Base-by-base conservation (phyloP, 2,329 filamentous ascomycete species). In the Aspergillus carbonarius region DNA sequence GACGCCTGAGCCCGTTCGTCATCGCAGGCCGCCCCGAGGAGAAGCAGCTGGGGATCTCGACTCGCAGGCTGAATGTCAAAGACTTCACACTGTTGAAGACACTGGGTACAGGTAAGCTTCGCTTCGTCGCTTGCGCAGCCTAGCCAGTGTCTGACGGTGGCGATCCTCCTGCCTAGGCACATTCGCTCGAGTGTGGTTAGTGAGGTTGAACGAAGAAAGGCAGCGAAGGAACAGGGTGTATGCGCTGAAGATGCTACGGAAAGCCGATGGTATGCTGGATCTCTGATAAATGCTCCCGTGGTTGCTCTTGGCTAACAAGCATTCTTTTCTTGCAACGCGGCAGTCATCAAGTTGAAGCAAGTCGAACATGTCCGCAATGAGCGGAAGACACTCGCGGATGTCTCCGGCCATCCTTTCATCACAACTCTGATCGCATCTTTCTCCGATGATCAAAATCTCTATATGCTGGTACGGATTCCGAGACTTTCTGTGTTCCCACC, bases 361-460 rank as follows among this genome's bases (percentile, higher is more conserved):
- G 85, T 88, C 62, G 86, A 88, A 75, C 86, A 88, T 74, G 85
- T 88, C 49, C 83, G 85, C 63, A 88, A 88, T 74, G 86, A 88
- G 76, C 82, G 85, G 66, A 86, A 84, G 66, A 82, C 86, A 35
- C 81, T 88, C 18, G 82, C 83, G 34, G 82, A 82, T 37, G 85
- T 88, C 39, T 82, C 84, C 34, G 86, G 85, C 3, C 83, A 88
- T 63, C 86, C 86, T 23, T 88, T 88, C 71, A 88, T 88, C 62
- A 88, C 85, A 39, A 86, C 83, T 37, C 78, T 88, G 72, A 79
- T 88, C 44, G 82, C 85, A 35, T 85, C 84, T 62, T 88, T 88
- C 72, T 85, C 86, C 65, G 85, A 88, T 68, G 76, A 80, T 39
- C 83, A 87, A 63, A 83, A 80, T 51, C 72, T 88, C 32, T 82